Percentiles rank a stretch among this genome's conserved stretches.
Conservation (phyloP, 2,329 filamentous ascomycete genomes). For the Diatrype stigma region DNA sequence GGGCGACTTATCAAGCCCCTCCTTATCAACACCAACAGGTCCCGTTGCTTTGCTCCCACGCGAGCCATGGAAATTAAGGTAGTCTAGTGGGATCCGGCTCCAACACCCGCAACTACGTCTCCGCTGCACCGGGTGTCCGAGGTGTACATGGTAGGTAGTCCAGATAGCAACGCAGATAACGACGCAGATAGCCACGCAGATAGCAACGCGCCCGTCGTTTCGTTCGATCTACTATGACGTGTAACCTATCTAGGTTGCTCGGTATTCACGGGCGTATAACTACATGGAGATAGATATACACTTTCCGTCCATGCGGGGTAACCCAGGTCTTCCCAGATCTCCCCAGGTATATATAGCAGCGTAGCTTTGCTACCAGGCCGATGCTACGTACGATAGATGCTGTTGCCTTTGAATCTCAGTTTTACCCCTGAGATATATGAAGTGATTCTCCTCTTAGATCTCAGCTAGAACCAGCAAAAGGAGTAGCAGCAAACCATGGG, state of each 20-base stretch:
- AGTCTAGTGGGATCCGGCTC: not conserved
- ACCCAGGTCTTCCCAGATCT: not conserved
- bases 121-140: not conserved
- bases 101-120: not conserved
- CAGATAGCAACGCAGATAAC: too few species aligned
- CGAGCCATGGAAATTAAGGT: too few species aligned
- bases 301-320: not conserved
- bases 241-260: not conserved
- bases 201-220: not conserved
- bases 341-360: not conserved
- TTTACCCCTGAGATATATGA: not conserved
- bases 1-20: not conserved
- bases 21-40: too few species aligned
- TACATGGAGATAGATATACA: not conserved
- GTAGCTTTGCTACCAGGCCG: not conserved
- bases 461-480: not conserved
- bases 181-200: too few species aligned
- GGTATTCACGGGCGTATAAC: too few species aligned
- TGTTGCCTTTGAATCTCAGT: not conserved
- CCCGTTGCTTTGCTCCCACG: not conserved
- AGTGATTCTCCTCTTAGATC: not conserved
- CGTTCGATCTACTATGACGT: not conserved
- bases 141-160: too few species aligned
- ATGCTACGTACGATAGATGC: too few species aligned
- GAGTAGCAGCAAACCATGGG: slow-evolving; percentile 24